Conservation (phyloP, 345 rosid genomes). For the Moricandia moricandioides region DNA sequence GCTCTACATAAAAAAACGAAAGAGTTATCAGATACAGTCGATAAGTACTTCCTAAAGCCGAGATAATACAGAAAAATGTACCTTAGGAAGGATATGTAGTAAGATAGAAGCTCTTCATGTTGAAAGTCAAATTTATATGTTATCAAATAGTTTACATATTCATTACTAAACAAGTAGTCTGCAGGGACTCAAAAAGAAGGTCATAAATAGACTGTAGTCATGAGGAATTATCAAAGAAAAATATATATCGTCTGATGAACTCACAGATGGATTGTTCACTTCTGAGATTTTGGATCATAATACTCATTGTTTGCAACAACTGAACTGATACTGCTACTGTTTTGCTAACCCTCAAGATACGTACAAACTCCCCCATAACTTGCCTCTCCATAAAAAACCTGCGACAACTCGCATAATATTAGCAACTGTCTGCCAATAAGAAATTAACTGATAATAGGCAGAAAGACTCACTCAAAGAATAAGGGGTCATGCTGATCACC, state of each 20-base stretch:
- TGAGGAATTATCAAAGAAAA: background rate
- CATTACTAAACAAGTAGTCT: constrained; percentile 97
- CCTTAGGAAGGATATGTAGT: constrained; percentile 97
- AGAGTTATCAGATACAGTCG: constrained; percentile 26
- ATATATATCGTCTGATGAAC: constrained; percentile 32
- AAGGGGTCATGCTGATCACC: constrained; percentile 91
- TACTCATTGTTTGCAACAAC: constrained; percentile 94
- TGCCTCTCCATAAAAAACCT: constrained; percentile 97
- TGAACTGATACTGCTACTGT: constrained; percentile 69
- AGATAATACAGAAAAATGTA: background rate
- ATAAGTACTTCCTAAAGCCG: constrained; percentile 3
- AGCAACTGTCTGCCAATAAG: constrained; percentile 5
- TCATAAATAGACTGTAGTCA: constrained; percentile 11
- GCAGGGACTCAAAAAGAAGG: constrained; percentile 43
- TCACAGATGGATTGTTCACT: constrained; percentile 86
- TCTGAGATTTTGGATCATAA: constrained; percentile 73
- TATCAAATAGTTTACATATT: constrained; percentile 85
- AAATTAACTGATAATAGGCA: background rate
- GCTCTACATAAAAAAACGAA: constrained; percentile 56
- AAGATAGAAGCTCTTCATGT: constrained; percentile 89
- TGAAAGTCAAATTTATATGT: constrained; percentile 83
- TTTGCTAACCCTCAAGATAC: constrained; percentile 69
- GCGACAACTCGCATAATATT: constrained; percentile 13
- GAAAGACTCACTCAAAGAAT: constrained; percentile 77
- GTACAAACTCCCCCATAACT: constrained; percentile 91